Evolutionary conservation across 306 rosid genomes (phyloP).

Genomic region (Geum urbanum): DNA sequence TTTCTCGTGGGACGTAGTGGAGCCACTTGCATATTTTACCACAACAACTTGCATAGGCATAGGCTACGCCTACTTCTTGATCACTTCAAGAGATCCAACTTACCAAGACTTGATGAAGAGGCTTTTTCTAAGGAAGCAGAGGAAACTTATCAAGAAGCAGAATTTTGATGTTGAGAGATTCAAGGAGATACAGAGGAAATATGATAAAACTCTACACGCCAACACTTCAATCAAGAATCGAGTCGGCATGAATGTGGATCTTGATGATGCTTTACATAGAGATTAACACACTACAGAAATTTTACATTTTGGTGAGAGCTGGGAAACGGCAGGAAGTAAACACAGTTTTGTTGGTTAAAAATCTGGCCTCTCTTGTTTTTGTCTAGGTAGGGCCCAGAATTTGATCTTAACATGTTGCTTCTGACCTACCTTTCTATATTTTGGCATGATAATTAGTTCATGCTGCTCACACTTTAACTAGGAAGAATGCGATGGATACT

Average conservation of each 20-base stretch:
- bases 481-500: conserved; percentile 2
- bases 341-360: conserved; percentile 2
- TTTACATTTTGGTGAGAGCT: not conserved
- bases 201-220: conserved; percentile 45
- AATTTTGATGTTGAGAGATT: conserved; percentile 58
- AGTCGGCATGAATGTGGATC: conserved; percentile 53
- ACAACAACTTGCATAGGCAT: conserved; percentile 64
- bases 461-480: conserved; percentile 4
- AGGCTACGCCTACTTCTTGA: conserved; percentile 87
- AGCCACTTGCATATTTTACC: conserved; percentile 78
- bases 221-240: conserved; percentile 50
- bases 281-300: conserved; percentile 24
- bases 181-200: conserved; percentile 56
- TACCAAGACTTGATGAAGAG: conserved; percentile 87
- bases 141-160: conserved; percentile 61
- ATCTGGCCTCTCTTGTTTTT: conserved; percentile 25
- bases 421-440: not conserved
- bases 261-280: conserved; percentile 53
- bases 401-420: not conserved
- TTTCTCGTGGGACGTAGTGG: conserved; percentile 98
- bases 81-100: conserved; percentile 91
- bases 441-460: not conserved
- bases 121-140: conserved; percentile 73
- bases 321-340: not conserved
- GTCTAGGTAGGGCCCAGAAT: conserved; percentile 17